Base-by-base conservation (phyloP, 2,329 filamentous ascomycete species). In the Aureobasidium pullulans region DNA sequence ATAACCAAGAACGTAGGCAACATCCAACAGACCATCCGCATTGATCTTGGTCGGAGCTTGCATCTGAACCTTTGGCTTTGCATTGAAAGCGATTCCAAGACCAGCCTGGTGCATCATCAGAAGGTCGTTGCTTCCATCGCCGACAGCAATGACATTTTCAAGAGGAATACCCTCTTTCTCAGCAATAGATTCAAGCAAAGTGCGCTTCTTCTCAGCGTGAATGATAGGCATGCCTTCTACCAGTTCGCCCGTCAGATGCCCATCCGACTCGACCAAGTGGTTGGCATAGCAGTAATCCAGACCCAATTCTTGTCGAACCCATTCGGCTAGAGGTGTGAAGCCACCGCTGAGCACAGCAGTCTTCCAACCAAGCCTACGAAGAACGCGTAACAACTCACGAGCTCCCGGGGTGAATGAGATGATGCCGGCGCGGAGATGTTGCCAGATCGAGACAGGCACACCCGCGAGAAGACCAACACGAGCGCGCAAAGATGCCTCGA, bases 281-380 rank as follows among this genome's bases (percentile, higher is more conserved):
- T 99, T 99, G 42, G 94, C 94, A 70, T 87, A 84, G 0, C 90
- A 91, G 69, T 96, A 86, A 72, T 97, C 89, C 60, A 99, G 83
- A 13, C 90, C 90, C 29, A 99, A 77, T 68, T 90, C 80, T 42
- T 79, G 79, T 15, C 89, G 91, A 37, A 97, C 82, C 90, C 92
- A 97, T 60, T 84, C 81, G 0, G 94, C 95, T 64, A 97, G 76
- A 0, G 93, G 92, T 64, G 89, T 84, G 74, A 99, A 99, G 0
- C 94, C 94, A 46, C 94, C 94, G 36, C 90, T 96, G 34, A 96
- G 76, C 5, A 99, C 93, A 0, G 92, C 94, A 1, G 91, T 90
- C 75, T 89, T 93, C 73, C 89, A 87, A 7, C 93, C 93, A 5
- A 96, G 76, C 23, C 81, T 79, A 73, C 89, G 91, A 54, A 99